Conservation (phyloP, 179 eudicot genomes). For the Drosera spatulata region DNA sequence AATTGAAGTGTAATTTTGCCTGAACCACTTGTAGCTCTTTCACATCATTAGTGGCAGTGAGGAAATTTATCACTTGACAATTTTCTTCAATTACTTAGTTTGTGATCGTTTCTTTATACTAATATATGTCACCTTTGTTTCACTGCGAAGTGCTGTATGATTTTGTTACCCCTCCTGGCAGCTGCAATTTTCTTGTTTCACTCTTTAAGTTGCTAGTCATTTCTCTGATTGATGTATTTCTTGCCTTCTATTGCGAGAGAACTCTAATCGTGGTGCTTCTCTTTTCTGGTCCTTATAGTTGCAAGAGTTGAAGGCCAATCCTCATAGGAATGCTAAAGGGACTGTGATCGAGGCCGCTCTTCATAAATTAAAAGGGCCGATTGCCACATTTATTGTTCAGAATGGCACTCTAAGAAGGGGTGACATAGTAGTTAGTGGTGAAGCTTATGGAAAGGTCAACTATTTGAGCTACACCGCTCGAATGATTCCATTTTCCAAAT, state of each 20-base stretch:
- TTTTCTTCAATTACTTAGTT: too few relatives aligned
- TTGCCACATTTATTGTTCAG: constrained; percentile 93
- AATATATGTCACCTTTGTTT: too few relatives aligned
- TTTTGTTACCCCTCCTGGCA: too few relatives aligned
- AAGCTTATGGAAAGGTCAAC: constrained; percentile 95
- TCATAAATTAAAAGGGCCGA: constrained; percentile 86
- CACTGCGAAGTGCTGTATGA: too few relatives aligned
- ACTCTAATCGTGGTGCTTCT: neutral
- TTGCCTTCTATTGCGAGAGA: neutral
- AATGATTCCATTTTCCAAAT: neutral
- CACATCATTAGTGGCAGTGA: too few relatives aligned
- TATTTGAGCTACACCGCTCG: constrained; percentile 1
- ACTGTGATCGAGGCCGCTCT: constrained; percentile 96
- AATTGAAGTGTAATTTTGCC: too few relatives aligned
- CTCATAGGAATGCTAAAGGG: constrained; percentile 83
- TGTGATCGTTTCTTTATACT: too few relatives aligned
- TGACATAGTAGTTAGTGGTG: constrained; percentile 81
- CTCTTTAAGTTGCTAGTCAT: too few relatives aligned
- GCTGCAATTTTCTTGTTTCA: too few relatives aligned
- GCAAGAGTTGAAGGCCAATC: constrained; percentile 97
- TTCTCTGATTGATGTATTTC: neutral
- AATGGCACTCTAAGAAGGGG: constrained; percentile 91
- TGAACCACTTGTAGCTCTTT: too few relatives aligned
- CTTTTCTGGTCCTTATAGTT: constrained; percentile 29
- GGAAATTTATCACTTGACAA: too few relatives aligned